phyloP scores from a whole-genome alignment of 768 basidiomycete genomes.

The Gymnopilus junonius region DNA sequence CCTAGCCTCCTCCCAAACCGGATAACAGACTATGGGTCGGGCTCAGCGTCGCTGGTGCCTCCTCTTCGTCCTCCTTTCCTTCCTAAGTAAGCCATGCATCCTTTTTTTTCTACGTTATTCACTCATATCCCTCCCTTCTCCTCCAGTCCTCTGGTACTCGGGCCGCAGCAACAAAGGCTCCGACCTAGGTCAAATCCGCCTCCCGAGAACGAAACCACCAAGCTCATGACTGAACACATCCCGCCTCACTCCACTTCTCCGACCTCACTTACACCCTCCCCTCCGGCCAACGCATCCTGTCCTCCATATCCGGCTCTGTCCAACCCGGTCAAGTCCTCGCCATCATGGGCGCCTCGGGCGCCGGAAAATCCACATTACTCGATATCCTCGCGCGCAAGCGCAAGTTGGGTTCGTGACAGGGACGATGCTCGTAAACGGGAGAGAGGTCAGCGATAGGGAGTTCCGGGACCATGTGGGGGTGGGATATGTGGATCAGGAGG shows the following conservation, averaged over 20 bases:
- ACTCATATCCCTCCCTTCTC: background rate
- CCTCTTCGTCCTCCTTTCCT: conserved; percentile 71
- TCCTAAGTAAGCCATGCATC: conserved; percentile 47
- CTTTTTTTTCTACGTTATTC: background rate
- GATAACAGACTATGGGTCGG: conserved; percentile 85
- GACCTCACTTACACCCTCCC: conserved; percentile 78
- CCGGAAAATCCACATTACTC: conserved; percentile 95
- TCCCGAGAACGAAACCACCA: conserved; percentile 84
- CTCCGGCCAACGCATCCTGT: conserved; percentile 67
- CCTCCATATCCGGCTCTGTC: conserved; percentile 79
- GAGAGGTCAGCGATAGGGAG: conserved; percentile 69
- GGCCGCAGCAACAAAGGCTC: conserved; percentile 71
- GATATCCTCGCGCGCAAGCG: conserved; percentile 93
- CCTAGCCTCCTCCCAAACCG: conserved; percentile 76
- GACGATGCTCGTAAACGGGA: conserved; percentile 83
- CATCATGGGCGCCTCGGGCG: conserved; percentile 96
- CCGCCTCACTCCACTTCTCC: conserved; percentile 91
- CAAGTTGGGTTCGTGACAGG: conserved; percentile 84
- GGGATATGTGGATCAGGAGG: conserved; percentile 98
- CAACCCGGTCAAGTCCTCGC: conserved; percentile 92
- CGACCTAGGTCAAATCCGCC: conserved; percentile 72
- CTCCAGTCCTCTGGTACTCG: conserved; percentile 83
- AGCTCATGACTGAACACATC: conserved; percentile 95
- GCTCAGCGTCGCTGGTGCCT: conserved; percentile 83
- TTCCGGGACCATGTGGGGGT: conserved; percentile 89